Percentiles rank a stretch among this genome's conserved stretches.
Evolutionary conservation across 1,284 basidiomycete species (phyloP).

Genomic region (Schizopora paradoxa): DNA sequence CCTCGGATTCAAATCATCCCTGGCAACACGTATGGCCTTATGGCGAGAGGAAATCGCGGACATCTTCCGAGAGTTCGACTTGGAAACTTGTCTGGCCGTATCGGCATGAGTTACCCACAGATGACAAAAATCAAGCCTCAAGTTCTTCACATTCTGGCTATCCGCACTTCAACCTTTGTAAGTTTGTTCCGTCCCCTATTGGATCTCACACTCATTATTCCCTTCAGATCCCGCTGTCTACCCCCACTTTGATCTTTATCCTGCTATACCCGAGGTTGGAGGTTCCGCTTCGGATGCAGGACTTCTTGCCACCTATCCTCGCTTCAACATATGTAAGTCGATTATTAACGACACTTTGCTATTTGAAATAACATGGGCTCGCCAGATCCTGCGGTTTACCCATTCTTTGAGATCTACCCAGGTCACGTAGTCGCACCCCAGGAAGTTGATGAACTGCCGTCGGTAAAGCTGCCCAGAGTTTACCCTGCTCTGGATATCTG

Average conservation of each 20-base stretch:
- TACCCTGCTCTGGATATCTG: background rate
- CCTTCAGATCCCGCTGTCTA: conserved; percentile 23
- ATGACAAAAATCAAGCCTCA: background rate
- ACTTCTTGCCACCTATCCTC: conserved; percentile 10
- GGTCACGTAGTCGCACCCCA: background rate
- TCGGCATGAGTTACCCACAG: background rate
- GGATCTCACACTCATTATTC: background rate
- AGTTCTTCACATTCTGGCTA: conserved; percentile 22
- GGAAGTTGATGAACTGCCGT: background rate
- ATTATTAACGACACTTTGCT: too few species aligned
- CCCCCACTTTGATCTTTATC: conserved; percentile 27
- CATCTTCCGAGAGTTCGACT: background rate
- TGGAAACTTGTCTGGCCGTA: conserved; percentile 28
- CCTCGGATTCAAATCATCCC: conserved; percentile 4
- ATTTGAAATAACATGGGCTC: background rate
- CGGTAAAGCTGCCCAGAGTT: too few species aligned
- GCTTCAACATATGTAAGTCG: conserved; percentile 14
- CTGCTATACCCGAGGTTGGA: conserved; percentile 10
- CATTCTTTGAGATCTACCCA: conserved; percentile 31
- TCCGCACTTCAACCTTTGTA: conserved; percentile 30
- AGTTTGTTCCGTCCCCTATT: conserved; percentile 9
- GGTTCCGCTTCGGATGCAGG: conserved; percentile 1
- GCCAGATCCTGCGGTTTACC: conserved; percentile 33
- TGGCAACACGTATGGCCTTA: conserved; percentile 22
- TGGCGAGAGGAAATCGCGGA: conserved; percentile 16